Evolutionary conservation across 768 basidiomycete species (phyloP).

Genomic region (Rossbeevera mucosa): DNA sequence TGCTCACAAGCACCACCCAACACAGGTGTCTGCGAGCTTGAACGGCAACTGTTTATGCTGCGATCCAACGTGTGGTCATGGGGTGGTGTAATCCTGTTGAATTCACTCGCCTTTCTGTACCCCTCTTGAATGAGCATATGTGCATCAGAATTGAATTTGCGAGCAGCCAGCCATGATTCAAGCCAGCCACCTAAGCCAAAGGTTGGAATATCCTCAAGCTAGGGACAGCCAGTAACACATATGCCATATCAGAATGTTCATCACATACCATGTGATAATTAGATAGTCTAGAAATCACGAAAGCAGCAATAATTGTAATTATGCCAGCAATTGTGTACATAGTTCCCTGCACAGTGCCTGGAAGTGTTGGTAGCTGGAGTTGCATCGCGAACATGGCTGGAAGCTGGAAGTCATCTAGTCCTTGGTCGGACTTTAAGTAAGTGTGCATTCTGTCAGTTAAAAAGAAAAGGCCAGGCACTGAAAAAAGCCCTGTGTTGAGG

Average conservation of each 20-base stretch:
- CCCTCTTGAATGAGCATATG: slow-evolving; percentile 29
- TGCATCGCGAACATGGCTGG: neutral
- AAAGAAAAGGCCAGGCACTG: no score
- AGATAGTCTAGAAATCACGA: slow-evolving; percentile 4
- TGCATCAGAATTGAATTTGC: slow-evolving; percentile 18
- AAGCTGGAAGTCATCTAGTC: no score
- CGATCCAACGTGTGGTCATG: neutral
- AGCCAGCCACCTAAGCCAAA: slow-evolving; percentile 24
- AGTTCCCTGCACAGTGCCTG: neutral
- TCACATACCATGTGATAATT: slow-evolving; percentile 4
- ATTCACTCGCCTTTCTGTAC: slow-evolving; percentile 27
- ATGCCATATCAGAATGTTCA: no score
- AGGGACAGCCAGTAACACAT: neutral
- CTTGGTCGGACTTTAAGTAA: no score
- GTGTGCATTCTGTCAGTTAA: no score
- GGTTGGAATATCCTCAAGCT: slow-evolving; percentile 32
- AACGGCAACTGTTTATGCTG: neutral
- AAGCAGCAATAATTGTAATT: neutral
- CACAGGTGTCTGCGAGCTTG: neutral
- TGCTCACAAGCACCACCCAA: neutral
- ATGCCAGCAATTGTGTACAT: slow-evolving; percentile 8
- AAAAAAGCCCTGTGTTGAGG: no score
- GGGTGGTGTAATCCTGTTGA: neutral
- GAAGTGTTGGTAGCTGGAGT: slow-evolving; percentile 1
- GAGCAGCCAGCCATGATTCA: slow-evolving; percentile 25